phyloP scores from a whole-genome alignment of 257 asterid genomes.

The Plantago major region DNA sequence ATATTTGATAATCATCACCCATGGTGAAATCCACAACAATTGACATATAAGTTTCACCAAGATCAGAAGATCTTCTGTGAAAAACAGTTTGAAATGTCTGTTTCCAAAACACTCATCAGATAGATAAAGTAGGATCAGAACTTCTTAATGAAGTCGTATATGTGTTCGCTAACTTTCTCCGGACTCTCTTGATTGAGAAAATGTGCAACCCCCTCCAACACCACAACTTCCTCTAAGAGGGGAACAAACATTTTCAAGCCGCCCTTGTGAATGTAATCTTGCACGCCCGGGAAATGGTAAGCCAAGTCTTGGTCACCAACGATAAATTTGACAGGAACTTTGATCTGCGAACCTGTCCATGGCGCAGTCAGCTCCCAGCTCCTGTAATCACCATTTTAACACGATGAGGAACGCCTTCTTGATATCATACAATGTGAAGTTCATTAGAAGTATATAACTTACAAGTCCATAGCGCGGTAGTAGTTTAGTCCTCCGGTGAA shows the following conservation, averaged over 20 bases:
- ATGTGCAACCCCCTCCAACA: conserved; percentile 34
- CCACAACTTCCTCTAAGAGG: conserved; percentile 30
- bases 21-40: too few relatives aligned
- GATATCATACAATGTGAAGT: neutral
- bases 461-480: conserved; percentile 47
- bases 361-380: conserved; percentile 56
- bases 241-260: conserved; percentile 20
- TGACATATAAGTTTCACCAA: too few relatives aligned
- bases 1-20: too few relatives aligned
- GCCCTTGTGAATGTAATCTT: conserved; percentile 21
- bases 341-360: conserved; percentile 37
- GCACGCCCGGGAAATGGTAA: conserved; percentile 22
- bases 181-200: conserved; percentile 35
- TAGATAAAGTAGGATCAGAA: neutral
- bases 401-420: too few relatives aligned
- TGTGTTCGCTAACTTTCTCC: conserved; percentile 36
- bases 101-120: too few relatives aligned
- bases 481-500: conserved; percentile 54
- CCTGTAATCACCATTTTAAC: conserved; percentile 14
- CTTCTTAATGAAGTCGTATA: conserved; percentile 2
- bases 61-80: too few relatives aligned
- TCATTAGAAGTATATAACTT: neutral
- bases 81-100: too few relatives aligned
- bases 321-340: conserved; percentile 44
- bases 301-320: conserved; percentile 40